phyloP scores from a whole-genome alignment of 495 filamentous ascomycete species.

The Aeminium ludgeri region DNA sequence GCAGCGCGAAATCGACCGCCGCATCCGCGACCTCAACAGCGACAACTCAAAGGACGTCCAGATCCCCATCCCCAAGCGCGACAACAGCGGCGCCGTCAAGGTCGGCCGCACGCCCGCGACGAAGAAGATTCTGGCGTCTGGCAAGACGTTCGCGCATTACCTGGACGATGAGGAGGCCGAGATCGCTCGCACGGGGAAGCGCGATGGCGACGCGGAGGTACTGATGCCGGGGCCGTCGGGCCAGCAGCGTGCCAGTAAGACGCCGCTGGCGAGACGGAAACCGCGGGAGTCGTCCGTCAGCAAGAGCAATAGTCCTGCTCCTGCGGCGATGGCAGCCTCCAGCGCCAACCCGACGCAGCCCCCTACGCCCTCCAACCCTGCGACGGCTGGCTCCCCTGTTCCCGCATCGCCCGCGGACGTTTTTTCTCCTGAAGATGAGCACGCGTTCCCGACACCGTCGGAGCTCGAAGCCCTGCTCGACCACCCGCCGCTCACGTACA shows the following conservation, averaged over 20 bases:
- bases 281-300: conserved; percentile 3
- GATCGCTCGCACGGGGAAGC: conserved; percentile 23
- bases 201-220: conserved; percentile 11
- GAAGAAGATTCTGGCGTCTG: conserved; percentile 75
- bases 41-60: conserved; percentile 58
- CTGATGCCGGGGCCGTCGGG: conserved; percentile 3
- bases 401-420: conserved; percentile 15
- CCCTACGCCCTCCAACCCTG: neutral
- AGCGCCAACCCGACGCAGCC: neutral
- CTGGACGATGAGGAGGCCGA: conserved; percentile 76
- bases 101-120: conserved; percentile 54
- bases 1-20: conserved; percentile 56
- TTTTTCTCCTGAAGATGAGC: conserved; percentile 30
- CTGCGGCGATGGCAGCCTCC: neutral
- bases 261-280: conserved; percentile 10
- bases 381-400: conserved; percentile 14
- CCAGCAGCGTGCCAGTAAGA: conserved; percentile 20
- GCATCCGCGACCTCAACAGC: conserved; percentile 61
- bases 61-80: conserved; percentile 46
- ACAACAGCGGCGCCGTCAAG: conserved; percentile 21
- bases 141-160: conserved; percentile 85
- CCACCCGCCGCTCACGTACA: conserved; percentile 62
- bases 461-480: conserved; percentile 51
- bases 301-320: conserved; percentile 8
- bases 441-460: conserved; percentile 50